Evolutionary conservation across 805 yeast species (phyloP), one percentile per base, ranked within the genome.

Genomic region (Lipomyces starkeyi): DNA sequence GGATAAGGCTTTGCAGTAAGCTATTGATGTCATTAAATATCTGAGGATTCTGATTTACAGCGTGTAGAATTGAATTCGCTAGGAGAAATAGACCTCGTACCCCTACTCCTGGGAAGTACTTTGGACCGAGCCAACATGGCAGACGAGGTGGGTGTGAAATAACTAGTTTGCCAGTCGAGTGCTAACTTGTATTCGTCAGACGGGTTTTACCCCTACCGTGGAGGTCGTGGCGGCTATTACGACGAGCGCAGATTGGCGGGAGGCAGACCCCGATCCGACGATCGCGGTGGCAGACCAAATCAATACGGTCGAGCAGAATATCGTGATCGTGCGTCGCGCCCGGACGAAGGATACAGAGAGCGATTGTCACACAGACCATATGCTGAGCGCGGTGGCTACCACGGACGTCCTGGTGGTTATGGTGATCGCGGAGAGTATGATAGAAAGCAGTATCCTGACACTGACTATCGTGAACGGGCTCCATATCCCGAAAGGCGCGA

Each of bases 61-160:
- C 9, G 17, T 20, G 17, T 25, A 74, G 82, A 52, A 80, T 85
- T n/a, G 86, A 85, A 6, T 74, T 76, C 20, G 85, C 86, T 34
- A 79, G 80, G 49, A 81, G 84, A 20, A 74, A 73, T 65, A 63
- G 79, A 34, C 78, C 80, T 14, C 74, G 80, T 57, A 77, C 80
- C 11, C 81, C 80, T 7, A 78, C 80, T 3, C 80, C 81, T 4
- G 80, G 80, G 29, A 75, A 73, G 64, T 78, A 78, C 70, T 73
- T 75, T 66, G 80, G 56, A 80, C 14, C 78, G 57, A 61, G 58
- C 58, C 65, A 64, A 74, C 43, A 57, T 20, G 58, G 54, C 61
- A 59, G 63, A 55, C 61, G 54, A 56, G 20, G 54, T 29, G 25
- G 25, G 40, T 14, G 22, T 14, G 34, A 43, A 11, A n/a, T 29